These are phyloP conservation scores for Mycena metata DNA, from an alignment of 768 basidiomycete species.

Conservation along the genomic window DNA sequence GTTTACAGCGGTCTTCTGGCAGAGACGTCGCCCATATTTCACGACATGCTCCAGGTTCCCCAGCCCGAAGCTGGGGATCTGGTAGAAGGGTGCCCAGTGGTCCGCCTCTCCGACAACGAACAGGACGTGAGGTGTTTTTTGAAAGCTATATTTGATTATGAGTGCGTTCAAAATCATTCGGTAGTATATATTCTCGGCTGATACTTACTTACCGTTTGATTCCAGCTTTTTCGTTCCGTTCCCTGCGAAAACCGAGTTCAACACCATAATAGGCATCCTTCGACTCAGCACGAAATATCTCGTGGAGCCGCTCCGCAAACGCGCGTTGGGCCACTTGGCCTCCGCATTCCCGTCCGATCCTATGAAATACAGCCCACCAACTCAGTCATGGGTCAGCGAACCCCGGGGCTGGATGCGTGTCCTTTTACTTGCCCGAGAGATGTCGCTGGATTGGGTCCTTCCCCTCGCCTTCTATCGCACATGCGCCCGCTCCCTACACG, in stretches of 20 bases:
- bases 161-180: slow-evolving; percentile 5
- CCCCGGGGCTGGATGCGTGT: background rate
- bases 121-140: slow-evolving; percentile 23
- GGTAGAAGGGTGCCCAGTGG: slow-evolving; percentile 31
- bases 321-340: slow-evolving; percentile 19
- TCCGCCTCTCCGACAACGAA: slow-evolving; percentile 20
- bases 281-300: slow-evolving; percentile 31
- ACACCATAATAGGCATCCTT: slow-evolving; percentile 10
- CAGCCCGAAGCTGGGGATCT: slow-evolving; percentile 2
- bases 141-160: slow-evolving; percentile 25
- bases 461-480: slow-evolving; percentile 20
- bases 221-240: slow-evolving; percentile 17
- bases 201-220: background rate
- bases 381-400: background rate
- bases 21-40: slow-evolving; percentile 21
- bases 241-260: slow-evolving; percentile 2
- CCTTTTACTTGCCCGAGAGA: slow-evolving; percentile 8
- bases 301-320: slow-evolving; percentile 6
- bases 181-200: too few species aligned
- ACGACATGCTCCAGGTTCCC: slow-evolving; percentile 30
- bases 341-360: background rate
- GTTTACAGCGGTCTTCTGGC: slow-evolving; percentile 32
- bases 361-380: background rate
- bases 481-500: too few species aligned
- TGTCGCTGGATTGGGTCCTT: slow-evolving; percentile 16